These are phyloP conservation scores for Plantago rigida DNA, from an alignment of 305 asterid genomes.

Conservation along the genomic window DNA sequence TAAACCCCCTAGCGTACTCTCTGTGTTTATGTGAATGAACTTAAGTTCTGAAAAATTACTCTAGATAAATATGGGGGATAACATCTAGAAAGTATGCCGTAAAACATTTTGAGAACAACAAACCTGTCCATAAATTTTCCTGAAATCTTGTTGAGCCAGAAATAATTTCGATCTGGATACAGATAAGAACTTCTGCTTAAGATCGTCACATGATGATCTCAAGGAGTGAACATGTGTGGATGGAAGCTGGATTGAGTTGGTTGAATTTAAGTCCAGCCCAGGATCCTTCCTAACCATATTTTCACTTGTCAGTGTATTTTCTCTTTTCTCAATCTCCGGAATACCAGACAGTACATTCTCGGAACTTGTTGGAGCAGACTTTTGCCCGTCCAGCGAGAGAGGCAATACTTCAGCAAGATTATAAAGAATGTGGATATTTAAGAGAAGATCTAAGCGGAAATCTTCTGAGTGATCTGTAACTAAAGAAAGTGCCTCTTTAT, in stretches of 20 bases:
- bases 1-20: neutral
- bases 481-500: conserved; percentile 69
- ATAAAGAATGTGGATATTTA: conserved; percentile 81
- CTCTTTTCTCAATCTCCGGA: conserved; percentile 30
- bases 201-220: conserved; percentile 50
- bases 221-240: conserved; percentile 37
- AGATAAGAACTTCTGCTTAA: conserved; percentile 65
- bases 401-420: conserved; percentile 73
- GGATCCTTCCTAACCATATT: conserved; percentile 29
- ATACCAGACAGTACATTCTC: conserved; percentile 26
- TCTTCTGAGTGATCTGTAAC: conserved; percentile 68
- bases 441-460: conserved; percentile 86
- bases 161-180: conserved; percentile 55
- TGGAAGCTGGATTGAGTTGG: conserved; percentile 28
- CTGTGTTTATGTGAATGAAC: neutral
- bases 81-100: conserved; percentile 16
- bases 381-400: conserved; percentile 32
- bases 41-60: too few relatives aligned
- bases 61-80: conserved; percentile 18
- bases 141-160: conserved; percentile 73
- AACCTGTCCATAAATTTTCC: conserved; percentile 73
- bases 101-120: conserved; percentile 27
- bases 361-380: conserved; percentile 31
- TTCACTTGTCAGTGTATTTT: conserved; percentile 31
- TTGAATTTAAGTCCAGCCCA: conserved; percentile 25